Conservation (phyloP, 2,329 filamentous ascomycete genomes). For the Colletotrichum spaethianum region DNA sequence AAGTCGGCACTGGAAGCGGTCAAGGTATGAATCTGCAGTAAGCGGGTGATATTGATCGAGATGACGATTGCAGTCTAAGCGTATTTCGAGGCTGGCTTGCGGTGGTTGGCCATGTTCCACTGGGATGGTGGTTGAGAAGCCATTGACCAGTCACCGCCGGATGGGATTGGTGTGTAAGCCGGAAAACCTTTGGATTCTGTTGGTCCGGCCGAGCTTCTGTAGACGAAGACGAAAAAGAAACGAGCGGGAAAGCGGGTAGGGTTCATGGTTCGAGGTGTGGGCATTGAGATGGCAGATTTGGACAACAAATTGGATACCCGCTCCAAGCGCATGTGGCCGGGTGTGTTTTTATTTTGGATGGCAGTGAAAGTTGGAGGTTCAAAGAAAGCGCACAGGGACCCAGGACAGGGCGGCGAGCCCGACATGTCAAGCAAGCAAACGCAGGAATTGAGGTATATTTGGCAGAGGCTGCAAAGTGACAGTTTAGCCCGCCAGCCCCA, state of each 20-base stretch:
- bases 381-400: background rate
- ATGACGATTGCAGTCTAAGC: background rate
- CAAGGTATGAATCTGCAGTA: background rate
- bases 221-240: slow-evolving; percentile 1
- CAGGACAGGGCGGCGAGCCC: background rate
- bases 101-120: slow-evolving; percentile 8
- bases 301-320: slow-evolving; percentile 5
- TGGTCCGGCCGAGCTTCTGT: background rate
- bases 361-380: background rate
- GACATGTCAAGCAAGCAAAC: background rate
- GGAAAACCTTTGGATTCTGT: background rate
- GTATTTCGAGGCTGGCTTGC: background rate
- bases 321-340: background rate
- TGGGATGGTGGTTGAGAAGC: background rate
- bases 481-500: background rate
- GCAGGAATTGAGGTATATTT: background rate
- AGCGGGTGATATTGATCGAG: background rate
- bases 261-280: slow-evolving; percentile 4
- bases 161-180: slow-evolving; percentile 7
- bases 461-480: background rate
- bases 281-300: slow-evolving; percentile 14
- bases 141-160: slow-evolving; percentile 7
- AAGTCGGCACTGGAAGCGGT: background rate
- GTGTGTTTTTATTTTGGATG: background rate
- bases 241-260: background rate